Conservation (phyloP, 1,284 basidiomycete species). For the Ceratobasidium sp. region DNA sequence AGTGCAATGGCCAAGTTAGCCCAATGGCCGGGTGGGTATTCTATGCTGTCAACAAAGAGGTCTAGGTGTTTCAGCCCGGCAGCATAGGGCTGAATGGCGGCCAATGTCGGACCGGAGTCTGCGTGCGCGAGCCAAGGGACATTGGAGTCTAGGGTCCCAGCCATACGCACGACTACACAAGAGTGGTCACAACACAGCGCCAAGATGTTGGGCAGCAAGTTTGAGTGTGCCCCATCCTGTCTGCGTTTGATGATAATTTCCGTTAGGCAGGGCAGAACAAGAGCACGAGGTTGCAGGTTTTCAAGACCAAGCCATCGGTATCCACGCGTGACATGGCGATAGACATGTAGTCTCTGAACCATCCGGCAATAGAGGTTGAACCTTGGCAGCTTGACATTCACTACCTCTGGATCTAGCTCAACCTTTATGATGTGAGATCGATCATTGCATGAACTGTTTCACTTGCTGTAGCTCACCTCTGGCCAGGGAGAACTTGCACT, state of each 20-base stretch:
- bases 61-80: background rate
- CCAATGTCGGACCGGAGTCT: background rate
- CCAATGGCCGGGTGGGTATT: background rate
- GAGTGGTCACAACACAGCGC: background rate
- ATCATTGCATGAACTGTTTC: background rate
- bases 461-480: background rate
- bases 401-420: background rate
- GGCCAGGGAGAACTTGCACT: background rate
- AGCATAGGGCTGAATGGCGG: background rate
- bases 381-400: background rate
- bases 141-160: background rate
- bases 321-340: background rate
- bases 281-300: background rate
- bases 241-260: background rate
- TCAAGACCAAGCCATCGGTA: background rate
- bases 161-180: background rate
- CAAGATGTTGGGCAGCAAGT: background rate
- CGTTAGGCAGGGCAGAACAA: background rate
- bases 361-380: background rate
- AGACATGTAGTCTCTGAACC: background rate
- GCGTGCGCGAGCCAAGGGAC: background rate
- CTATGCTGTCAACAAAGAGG: background rate
- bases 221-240: background rate
- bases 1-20: background rate
- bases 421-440: background rate